Evolutionary conservation across 1,284 basidiomycete genomes (phyloP).

Genomic region (Pyrrhoderma lamaoense): DNA sequence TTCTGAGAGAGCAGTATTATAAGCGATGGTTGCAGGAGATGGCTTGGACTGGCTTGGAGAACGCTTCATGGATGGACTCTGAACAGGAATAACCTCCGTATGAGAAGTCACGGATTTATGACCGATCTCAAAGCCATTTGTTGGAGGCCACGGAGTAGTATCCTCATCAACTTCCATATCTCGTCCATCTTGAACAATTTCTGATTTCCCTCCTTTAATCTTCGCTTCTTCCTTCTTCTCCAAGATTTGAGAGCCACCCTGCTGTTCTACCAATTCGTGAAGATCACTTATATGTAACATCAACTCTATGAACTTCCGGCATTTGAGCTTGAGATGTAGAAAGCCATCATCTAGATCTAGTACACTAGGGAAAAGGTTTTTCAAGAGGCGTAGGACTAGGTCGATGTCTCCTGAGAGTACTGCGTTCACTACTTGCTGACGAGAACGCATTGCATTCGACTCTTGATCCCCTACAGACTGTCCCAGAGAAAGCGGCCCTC

Average conservation of each 20-base stretch:
- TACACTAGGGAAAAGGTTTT: conserved; percentile 50
- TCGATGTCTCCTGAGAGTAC: conserved; percentile 68
- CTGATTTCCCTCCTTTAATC: conserved; percentile 24
- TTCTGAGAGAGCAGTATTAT: conserved; percentile 50
- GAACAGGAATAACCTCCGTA: conserved; percentile 23
- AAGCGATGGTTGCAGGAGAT: conserved; percentile 30
- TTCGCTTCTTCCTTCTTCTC: too few relatives aligned
- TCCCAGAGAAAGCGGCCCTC: not conserved
- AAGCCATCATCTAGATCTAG: conserved; percentile 60
- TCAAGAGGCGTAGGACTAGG: conserved; percentile 50
- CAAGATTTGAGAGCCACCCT: conserved; percentile 10
- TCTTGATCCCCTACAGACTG: conserved; percentile 3
- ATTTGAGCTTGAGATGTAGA: conserved; percentile 68
- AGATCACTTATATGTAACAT: conserved; percentile 61
- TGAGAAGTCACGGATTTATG: conserved; percentile 22
- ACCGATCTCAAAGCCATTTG: conserved; percentile 21
- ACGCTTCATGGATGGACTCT: conserved; percentile 10
- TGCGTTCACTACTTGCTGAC: conserved; percentile 63
- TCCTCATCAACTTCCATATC: conserved; percentile 46
- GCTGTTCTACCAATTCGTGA: conserved; percentile 46
- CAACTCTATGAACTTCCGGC: conserved; percentile 77
- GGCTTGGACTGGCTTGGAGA: conserved; percentile 16
- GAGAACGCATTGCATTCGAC: conserved; percentile 46
- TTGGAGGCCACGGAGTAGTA: conserved; percentile 14
- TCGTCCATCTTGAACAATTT: conserved; percentile 22